Evolutionary conservation across 768 basidiomycete genomes (phyloP).

Genomic region (Suillus americanus): DNA sequence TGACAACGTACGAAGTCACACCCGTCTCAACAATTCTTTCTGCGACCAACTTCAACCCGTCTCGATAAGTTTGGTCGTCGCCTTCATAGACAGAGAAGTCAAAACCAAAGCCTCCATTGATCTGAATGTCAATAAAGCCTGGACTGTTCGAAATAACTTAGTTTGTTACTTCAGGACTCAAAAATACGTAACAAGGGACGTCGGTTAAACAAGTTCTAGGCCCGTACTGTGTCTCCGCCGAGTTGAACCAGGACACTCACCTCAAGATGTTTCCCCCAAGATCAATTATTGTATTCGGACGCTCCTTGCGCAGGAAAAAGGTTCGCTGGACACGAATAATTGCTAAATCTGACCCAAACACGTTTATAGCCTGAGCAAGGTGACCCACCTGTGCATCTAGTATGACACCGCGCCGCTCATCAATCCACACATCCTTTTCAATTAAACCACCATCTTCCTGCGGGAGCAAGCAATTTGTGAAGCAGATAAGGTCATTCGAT

Average conservation of each 20-base stretch:
- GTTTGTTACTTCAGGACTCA: not conserved
- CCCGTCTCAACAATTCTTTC: constrained; percentile 83
- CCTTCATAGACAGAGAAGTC: constrained; percentile 84
- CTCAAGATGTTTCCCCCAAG: constrained; percentile 77
- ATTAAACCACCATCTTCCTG: constrained; percentile 77
- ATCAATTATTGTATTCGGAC: constrained; percentile 66
- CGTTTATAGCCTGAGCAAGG: not conserved
- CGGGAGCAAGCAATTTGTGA: constrained; percentile 83
- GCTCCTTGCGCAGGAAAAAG: constrained; percentile 59
- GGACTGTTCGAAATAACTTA: constrained; percentile 47
- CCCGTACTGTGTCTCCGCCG: too few relatives aligned
- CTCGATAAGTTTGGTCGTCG: constrained; percentile 63
- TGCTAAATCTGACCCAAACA: constrained; percentile 6
- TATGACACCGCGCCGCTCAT: constrained; percentile 69
- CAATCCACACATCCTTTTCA: constrained; percentile 80
- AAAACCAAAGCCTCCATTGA: constrained; percentile 88
- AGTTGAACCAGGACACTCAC: constrained; percentile 32
- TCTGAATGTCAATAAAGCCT: constrained; percentile 84
- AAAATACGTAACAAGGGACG: not conserved
- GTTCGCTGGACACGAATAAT: constrained; percentile 47
- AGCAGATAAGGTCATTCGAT: constrained; percentile 73
- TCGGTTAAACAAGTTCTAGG: not conserved
- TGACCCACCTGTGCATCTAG: constrained; percentile 67
- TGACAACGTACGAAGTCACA: constrained; percentile 72
- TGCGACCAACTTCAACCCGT: constrained; percentile 69